Conservation (phyloP, 805 yeast genomes). For the Lipomyces sp. region DNA sequence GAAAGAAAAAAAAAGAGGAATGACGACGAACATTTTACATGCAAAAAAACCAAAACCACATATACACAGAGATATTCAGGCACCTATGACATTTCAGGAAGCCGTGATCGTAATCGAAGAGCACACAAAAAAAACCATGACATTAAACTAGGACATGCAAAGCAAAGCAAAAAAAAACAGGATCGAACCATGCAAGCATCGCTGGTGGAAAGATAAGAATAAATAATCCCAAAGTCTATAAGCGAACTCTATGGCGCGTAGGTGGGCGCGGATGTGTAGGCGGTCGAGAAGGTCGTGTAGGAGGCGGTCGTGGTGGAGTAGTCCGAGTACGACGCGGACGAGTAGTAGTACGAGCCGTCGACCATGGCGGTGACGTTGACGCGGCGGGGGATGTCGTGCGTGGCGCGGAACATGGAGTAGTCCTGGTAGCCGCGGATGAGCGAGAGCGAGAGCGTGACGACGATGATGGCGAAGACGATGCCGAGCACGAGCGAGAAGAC, state of each 20-base stretch:
- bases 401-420: conserved; percentile 21
- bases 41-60: not conserved
- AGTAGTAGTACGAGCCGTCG: conserved; percentile 25
- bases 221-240: not conserved
- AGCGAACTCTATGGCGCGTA: not conserved
- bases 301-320: conserved; percentile 4
- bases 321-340: conserved; percentile 4
- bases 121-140: no score
- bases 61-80: not conserved
- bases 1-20: not conserved
- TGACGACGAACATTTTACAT: not conserved
- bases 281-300: not conserved
- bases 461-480: conserved; percentile 19
- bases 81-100: no score
- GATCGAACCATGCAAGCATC: not conserved
- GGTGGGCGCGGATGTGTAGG: not conserved
- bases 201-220: not conserved
- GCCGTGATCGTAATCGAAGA: no score
- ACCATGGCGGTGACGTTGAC: conserved; percentile 28
- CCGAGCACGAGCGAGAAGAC: conserved; percentile 24
- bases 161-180: not conserved
- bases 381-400: conserved; percentile 26
- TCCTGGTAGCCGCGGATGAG: conserved; percentile 26
- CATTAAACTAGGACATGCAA: not conserved
- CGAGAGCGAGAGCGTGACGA: conserved; percentile 22